Evolutionary conservation across 1,284 basidiomycete genomes (phyloP).

Genomic region (Meira nashicola): DNA sequence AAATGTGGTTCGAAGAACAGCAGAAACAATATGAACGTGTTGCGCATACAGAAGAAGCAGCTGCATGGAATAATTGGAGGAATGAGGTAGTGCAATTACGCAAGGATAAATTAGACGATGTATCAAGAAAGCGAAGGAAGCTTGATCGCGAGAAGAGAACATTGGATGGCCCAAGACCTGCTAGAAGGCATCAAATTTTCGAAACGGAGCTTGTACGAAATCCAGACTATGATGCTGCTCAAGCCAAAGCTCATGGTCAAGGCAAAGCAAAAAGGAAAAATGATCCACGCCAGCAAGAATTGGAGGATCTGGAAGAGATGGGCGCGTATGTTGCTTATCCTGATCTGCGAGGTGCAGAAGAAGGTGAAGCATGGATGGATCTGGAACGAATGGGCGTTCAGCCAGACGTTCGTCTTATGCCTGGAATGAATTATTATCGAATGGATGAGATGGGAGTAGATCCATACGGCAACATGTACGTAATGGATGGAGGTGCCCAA

Average conservation of each 20-base stretch:
- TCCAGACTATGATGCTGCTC: conserved; percentile 17
- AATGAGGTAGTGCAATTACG: conserved; percentile 70
- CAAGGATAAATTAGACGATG: conserved; percentile 73
- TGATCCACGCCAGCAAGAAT: not conserved
- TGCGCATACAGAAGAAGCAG: conserved; percentile 60
- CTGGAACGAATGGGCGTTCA: conserved; percentile 47
- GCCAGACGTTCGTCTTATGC: not conserved
- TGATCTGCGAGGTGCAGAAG: conserved; percentile 43
- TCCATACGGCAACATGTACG: not conserved
- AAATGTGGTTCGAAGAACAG: conserved; percentile 60
- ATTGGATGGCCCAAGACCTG: conserved; percentile 67
- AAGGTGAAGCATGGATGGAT: conserved; percentile 45
- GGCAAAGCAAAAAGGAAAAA: conserved; percentile 1
- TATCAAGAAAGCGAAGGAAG: conserved; percentile 70
- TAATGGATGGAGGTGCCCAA: no score
- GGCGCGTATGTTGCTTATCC: conserved; percentile 37
- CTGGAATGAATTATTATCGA: not conserved
- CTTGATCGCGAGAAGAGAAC: conserved; percentile 74
- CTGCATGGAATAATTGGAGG: conserved; percentile 63
- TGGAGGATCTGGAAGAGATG: conserved; percentile 2
- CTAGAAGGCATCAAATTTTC: conserved; percentile 46
- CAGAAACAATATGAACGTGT: conserved; percentile 68
- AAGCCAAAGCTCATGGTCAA: not conserved
- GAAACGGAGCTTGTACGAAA: conserved; percentile 48
- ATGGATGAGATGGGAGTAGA: not conserved